These are phyloP conservation scores for Russula olivacea DNA, from an alignment of 768 basidiomycete genomes.

Conservation along the genomic window DNA sequence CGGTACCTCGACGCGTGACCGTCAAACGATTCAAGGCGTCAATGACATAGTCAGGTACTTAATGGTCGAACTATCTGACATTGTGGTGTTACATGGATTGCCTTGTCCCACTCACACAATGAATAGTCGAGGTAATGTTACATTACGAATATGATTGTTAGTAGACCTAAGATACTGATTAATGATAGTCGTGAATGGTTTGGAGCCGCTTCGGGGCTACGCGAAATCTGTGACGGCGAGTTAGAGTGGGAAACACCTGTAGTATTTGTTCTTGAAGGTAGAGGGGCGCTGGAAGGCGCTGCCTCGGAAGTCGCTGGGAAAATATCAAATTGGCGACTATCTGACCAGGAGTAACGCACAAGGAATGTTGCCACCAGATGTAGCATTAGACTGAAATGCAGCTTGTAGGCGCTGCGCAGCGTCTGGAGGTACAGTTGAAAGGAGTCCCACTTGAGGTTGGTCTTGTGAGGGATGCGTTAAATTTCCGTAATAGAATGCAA, in stretches of 20 bases:
- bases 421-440: constrained; percentile 61
- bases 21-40: neutral
- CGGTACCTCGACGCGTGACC: neutral
- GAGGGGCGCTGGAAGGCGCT: constrained; percentile 37
- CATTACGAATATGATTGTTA: constrained; percentile 10
- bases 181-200: neutral
- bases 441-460: constrained; percentile 61
- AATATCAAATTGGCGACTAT: neutral
- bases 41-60: neutral
- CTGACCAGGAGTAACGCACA: constrained; percentile 23
- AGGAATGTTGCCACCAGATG: constrained; percentile 31
- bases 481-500: constrained; percentile 69
- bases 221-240: constrained; percentile 1
- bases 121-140: neutral
- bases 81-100: neutral
- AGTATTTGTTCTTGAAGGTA: constrained; percentile 17
- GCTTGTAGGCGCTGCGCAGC: constrained; percentile 38
- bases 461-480: constrained; percentile 60
- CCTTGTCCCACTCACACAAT: neutral
- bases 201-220: neutral
- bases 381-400: constrained; percentile 33
- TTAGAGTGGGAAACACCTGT: constrained; percentile 23
- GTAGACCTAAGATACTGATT: constrained; percentile 6
- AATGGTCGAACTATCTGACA: neutral
- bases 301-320: constrained; percentile 37